A percentile compares a stretch with the other conserved stretches of the same genome.
Conservation (phyloP, 108 stramenopile species). For the Fistulifera pelliculosa region DNA sequence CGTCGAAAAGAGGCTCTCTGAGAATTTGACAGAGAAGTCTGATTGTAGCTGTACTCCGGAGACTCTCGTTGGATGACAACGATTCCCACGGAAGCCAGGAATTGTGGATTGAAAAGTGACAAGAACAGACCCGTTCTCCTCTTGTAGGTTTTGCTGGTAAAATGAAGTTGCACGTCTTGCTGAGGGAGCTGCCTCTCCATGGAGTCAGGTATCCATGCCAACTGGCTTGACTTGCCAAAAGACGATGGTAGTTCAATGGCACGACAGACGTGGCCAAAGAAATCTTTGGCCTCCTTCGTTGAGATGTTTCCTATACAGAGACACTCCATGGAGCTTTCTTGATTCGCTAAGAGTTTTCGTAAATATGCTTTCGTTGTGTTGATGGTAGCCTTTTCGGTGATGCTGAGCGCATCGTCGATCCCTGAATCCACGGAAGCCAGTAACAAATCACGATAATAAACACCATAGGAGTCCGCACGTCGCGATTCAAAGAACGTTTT, state of each 20-base stretch:
- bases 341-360: constrained; percentile 26
- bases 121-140: constrained; percentile 73
- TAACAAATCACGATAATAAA: constrained; percentile 60
- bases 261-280: constrained; percentile 24
- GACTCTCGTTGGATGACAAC: constrained; percentile 48
- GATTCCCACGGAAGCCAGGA: constrained; percentile 56
- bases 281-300: constrained; percentile 34
- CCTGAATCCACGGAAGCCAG: constrained; percentile 37
- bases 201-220: constrained; percentile 18
- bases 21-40: constrained; percentile 68
- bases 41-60: constrained; percentile 57
- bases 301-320: constrained; percentile 73
- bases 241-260: not conserved
- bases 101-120: constrained; percentile 64
- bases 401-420: constrained; percentile 33
- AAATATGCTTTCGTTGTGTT: constrained; percentile 45
- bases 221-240: not conserved
- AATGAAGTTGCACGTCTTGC: constrained; percentile 70
- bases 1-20: constrained; percentile 77
- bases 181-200: constrained; percentile 46
- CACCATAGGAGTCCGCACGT: constrained; percentile 57
- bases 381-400: constrained; percentile 29
- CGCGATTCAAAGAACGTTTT: constrained; percentile 58
- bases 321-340: constrained; percentile 39
- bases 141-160: constrained; percentile 63